Evolutionary conservation across 2,329 filamentous ascomycete species (phyloP).

Genomic region (Monosporascus sp.): DNA sequence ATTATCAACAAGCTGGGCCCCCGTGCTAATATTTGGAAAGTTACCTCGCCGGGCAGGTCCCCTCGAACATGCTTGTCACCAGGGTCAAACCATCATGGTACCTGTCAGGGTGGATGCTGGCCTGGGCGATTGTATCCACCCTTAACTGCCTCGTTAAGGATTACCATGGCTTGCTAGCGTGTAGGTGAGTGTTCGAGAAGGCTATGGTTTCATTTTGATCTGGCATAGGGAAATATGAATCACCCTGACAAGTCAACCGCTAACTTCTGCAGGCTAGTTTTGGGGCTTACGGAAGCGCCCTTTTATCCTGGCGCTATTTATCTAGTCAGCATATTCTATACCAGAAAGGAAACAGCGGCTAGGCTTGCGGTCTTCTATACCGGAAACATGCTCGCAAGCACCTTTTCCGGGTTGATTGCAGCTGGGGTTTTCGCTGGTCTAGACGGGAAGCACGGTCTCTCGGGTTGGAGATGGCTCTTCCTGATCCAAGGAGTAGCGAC

Average conservation of each 20-base stretch:
- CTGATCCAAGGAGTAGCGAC: conserved; percentile 12
- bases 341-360: background rate
- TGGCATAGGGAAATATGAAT: background rate
- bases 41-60: conserved; percentile 1
- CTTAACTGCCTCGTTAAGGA: background rate
- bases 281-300: background rate
- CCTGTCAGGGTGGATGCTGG: background rate
- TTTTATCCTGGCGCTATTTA: background rate
- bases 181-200: background rate
- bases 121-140: background rate
- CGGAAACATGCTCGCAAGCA: conserved; percentile 29
- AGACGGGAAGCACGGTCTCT: background rate
- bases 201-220: too few species aligned
- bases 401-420: conserved; percentile 1
- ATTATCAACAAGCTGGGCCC: background rate
- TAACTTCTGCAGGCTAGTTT: background rate
- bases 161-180: background rate
- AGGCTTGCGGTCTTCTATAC: background rate
- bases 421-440: background rate
- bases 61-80: conserved; percentile 6
- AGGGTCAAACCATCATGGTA: background rate
- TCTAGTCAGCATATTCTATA: background rate
- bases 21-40: conserved; percentile 4
- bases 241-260: background rate
- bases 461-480: background rate